phyloP scores from a whole-genome alignment of 2,329 filamentous ascomycete genomes.

The Colletotrichum liaoningense region DNA sequence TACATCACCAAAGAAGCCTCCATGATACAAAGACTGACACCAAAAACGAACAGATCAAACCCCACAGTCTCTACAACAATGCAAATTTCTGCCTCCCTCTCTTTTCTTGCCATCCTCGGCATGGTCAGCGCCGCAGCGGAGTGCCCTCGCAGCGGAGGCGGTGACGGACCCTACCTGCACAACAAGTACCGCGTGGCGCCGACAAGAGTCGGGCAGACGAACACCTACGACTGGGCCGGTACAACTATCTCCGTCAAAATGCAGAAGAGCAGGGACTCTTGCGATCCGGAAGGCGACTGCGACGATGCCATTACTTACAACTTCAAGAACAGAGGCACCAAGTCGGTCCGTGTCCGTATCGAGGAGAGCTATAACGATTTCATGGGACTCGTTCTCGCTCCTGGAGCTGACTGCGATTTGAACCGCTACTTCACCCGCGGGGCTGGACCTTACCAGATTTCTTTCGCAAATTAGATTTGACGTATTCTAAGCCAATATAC shows the following conservation, averaged over 20 bases:
- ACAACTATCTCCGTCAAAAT: conserved; percentile 1
- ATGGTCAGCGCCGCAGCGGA: not conserved
- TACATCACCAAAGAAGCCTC: not conserved
- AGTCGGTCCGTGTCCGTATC: not conserved
- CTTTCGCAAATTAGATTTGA: not conserved
- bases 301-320: conserved; percentile 1
- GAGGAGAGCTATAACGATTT: not conserved
- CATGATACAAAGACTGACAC: not conserved
- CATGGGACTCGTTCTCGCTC: not conserved
- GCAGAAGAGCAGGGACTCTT: conserved; percentile 1
- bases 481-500: not conserved
- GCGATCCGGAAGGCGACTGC: not conserved
- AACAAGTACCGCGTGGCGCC: not conserved
- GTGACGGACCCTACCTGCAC: not conserved
- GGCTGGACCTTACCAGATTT: not conserved
- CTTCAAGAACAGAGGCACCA: conserved; percentile 1
- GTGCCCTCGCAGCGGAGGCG: not conserved
- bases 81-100: not conserved
- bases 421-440: not conserved
- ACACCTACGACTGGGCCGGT: not conserved
- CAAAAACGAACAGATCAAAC: not conserved
- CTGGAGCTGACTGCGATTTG: not conserved
- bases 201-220: not conserved
- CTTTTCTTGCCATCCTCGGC: not conserved
- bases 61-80: not conserved